These are phyloP conservation scores for Zymoseptoria brevis DNA, from an alignment of 2,329 filamentous ascomycete species.

Conservation along the genomic window DNA sequence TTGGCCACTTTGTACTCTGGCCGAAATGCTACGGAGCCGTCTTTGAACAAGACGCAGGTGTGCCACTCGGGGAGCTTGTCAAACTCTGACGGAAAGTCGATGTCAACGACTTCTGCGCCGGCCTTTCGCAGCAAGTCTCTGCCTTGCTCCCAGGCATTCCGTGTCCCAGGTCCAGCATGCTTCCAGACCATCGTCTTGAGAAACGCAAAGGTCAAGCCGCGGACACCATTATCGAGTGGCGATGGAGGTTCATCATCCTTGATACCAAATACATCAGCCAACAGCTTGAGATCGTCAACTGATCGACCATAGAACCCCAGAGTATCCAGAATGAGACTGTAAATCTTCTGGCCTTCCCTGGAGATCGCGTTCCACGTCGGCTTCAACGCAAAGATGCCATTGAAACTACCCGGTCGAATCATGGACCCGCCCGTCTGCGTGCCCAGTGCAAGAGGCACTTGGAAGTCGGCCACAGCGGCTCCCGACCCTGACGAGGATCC, in stretches of 20 bases:
- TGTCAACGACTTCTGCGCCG: slow-evolving; percentile 50
- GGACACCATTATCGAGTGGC: slow-evolving; percentile 29
- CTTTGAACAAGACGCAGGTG: slow-evolving; percentile 41
- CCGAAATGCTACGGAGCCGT: slow-evolving; percentile 48
- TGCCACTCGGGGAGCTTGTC: slow-evolving; percentile 46
- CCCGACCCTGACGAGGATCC: slow-evolving; percentile 61
- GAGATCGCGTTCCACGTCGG: slow-evolving; percentile 59
- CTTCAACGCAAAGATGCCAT: slow-evolving; percentile 57
- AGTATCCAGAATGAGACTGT: slow-evolving; percentile 54
- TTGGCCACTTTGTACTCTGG: slow-evolving; percentile 46
- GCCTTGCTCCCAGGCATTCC: slow-evolving; percentile 30
- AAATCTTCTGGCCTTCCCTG: slow-evolving; percentile 54
- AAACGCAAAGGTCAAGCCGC: slow-evolving; percentile 48
- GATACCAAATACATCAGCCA: slow-evolving; percentile 49
- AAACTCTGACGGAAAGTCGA: slow-evolving; percentile 47
- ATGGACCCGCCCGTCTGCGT: slow-evolving; percentile 60
- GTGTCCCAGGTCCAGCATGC: slow-evolving; percentile 30
- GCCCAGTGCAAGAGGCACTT: slow-evolving; percentile 53
- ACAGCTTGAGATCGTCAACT: slow-evolving; percentile 50
- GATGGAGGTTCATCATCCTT: slow-evolving; percentile 39
- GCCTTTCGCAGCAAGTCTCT: slow-evolving; percentile 31
- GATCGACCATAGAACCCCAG: slow-evolving; percentile 53
- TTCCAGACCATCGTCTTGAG: slow-evolving; percentile 48
- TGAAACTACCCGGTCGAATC: slow-evolving; percentile 58
- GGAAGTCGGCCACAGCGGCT: slow-evolving; percentile 58